Conservation (phyloP, 2,329 filamentous ascomycete genomes). For the Venturia aucupariae region DNA sequence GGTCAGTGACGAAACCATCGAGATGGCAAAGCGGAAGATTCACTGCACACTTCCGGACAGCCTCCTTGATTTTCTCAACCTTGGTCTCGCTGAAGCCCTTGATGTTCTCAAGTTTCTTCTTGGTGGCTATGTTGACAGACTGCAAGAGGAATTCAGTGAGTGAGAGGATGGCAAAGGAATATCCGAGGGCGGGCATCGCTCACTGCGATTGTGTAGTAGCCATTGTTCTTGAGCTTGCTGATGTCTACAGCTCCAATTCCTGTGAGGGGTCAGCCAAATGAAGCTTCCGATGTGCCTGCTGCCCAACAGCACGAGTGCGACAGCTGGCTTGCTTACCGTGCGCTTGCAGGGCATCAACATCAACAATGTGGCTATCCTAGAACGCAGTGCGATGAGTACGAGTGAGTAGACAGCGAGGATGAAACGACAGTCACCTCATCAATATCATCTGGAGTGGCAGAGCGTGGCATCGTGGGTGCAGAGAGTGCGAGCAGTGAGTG, state of each 20-base stretch:
- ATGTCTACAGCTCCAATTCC: slow-evolving; percentile 58
- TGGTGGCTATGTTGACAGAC: slow-evolving; percentile 52
- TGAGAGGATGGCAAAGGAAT: background rate
- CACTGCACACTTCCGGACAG: slow-evolving; percentile 52
- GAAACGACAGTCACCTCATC: slow-evolving; percentile 34
- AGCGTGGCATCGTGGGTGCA: slow-evolving; percentile 39
- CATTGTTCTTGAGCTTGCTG: slow-evolving; percentile 52
- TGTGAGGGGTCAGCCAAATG: slow-evolving; percentile 20
- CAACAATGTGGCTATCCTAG: slow-evolving; percentile 49
- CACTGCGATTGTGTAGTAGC: slow-evolving; percentile 56
- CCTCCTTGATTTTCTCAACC: slow-evolving; percentile 63
- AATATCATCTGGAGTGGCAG: slow-evolving; percentile 43
- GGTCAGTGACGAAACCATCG: background rate
- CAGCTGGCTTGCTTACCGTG: slow-evolving; percentile 40
- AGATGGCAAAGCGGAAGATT: slow-evolving; percentile 15
- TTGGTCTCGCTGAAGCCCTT: slow-evolving; percentile 63
- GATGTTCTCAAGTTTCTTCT: slow-evolving; percentile 53
- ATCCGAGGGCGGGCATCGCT: slow-evolving; percentile 17
- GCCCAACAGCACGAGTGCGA: background rate
- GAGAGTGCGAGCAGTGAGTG: background rate
- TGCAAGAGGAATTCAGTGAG: slow-evolving; percentile 22
- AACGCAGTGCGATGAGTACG: background rate
- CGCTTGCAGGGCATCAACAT: slow-evolving; percentile 57
- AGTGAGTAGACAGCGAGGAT: background rate
- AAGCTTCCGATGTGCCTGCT: background rate